These are phyloP conservation scores for Breviolum minutum DNA, from an alignment of 73 alveolate genomes.

Conservation along the genomic window DNA sequence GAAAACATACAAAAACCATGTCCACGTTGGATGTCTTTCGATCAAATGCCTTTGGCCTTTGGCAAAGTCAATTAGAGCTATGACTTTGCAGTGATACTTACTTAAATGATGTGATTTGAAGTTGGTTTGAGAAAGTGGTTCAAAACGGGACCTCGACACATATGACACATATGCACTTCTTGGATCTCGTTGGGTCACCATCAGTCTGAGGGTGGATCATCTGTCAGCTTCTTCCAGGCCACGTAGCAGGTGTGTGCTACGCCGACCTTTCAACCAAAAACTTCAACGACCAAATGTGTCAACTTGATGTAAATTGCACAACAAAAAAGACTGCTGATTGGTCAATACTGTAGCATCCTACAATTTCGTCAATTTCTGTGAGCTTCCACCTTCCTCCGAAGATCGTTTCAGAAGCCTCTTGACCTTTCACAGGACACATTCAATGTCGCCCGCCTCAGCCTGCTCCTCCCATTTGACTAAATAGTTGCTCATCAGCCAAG, in stretches of 20 bases:
- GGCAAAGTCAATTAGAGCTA: no score
- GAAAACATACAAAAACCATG: no score
- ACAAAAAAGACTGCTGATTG: background rate
- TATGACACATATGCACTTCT: background rate
- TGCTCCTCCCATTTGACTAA: slow-evolving; percentile 66
- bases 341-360: background rate
- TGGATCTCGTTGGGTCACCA: background rate
- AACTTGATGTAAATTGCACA: background rate
- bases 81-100: no score
- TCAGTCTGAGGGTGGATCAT: slow-evolving; percentile 19
- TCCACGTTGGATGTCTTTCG: no score
- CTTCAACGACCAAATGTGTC: background rate
- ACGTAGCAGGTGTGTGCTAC: slow-evolving; percentile 58
- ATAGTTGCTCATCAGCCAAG: slow-evolving; percentile 40
- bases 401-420: no score
- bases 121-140: background rate
- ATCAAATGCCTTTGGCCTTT: background rate
- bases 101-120: background rate
- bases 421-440: no score
- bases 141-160: background rate
- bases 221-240: slow-evolving; percentile 63
- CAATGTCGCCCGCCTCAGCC: slow-evolving; percentile 26
- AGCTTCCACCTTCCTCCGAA: no score
- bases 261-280: slow-evolving; percentile 26
- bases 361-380: no score